Conservation (phyloP, 345 rosid species). For the Gynandropsis gynandra region DNA sequence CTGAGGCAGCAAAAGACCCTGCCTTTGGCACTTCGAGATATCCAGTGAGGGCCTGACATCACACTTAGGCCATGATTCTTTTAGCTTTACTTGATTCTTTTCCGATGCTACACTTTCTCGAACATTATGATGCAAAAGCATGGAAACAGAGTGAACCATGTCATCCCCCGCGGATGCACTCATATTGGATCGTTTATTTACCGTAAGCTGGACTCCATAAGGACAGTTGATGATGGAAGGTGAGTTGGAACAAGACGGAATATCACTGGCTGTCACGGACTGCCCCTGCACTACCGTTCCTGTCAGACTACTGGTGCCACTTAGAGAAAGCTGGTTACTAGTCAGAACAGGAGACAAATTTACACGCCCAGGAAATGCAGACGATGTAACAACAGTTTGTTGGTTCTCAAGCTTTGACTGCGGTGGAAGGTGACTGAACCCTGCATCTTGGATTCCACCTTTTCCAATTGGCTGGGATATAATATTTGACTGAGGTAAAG, state of each 20-base stretch:
- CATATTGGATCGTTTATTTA: slow-evolving; percentile 26
- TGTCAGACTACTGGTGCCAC: slow-evolving; percentile 14
- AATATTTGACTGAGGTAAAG: slow-evolving; percentile 40
- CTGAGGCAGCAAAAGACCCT: slow-evolving; percentile 35
- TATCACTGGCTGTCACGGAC: slow-evolving; percentile 88
- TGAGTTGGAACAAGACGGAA: slow-evolving; percentile 92
- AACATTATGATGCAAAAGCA: neutral
- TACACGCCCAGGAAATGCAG: slow-evolving; percentile 16
- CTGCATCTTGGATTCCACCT: slow-evolving; percentile 31
- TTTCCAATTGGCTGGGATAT: slow-evolving; percentile 36
- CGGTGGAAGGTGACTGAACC: slow-evolving; percentile 32
- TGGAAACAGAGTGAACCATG: slow-evolving; percentile 42
- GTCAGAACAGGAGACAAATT: slow-evolving; percentile 28
- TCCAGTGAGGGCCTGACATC: slow-evolving; percentile 51
- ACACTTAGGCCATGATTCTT: slow-evolving; percentile 41
- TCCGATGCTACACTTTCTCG: slow-evolving; percentile 36
- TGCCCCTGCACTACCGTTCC: no score
- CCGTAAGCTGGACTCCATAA: slow-evolving; percentile 32
- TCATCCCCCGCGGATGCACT: slow-evolving; percentile 37
- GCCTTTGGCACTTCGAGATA: slow-evolving; percentile 44
- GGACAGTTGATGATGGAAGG: slow-evolving; percentile 70
- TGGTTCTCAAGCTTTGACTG: slow-evolving; percentile 37
- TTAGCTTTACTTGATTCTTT: slow-evolving; percentile 17
- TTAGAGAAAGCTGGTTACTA: neutral
- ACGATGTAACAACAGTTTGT: slow-evolving; percentile 28